Evolutionary conservation across 352 stramenopile species (phyloP).

Genomic region (Globisporangium abappressorium): DNA sequence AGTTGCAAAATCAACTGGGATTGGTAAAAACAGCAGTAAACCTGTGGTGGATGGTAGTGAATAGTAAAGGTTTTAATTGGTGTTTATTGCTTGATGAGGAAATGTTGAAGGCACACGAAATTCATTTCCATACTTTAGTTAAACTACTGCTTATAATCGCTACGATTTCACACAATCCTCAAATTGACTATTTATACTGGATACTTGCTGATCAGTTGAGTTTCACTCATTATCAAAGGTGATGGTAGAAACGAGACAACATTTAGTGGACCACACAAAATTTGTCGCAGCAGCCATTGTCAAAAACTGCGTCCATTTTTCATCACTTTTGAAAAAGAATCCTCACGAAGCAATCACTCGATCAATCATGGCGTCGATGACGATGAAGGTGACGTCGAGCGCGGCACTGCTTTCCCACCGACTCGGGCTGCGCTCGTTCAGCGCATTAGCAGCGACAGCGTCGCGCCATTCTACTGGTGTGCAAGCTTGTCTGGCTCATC

Average conservation of each 20-base stretch:
- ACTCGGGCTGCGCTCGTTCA: neutral
- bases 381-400: neutral
- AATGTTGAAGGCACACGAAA: neutral
- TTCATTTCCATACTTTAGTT: neutral
- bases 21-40: neutral
- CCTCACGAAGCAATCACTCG: neutral
- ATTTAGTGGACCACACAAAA: neutral
- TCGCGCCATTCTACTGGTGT: neutral
- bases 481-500: neutral
- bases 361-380: neutral
- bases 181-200: neutral
- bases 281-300: constrained; percentile 1
- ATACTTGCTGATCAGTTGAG: neutral
- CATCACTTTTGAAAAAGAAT: constrained; percentile 1
- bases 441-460: neutral
- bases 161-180: neutral
- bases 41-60: neutral
- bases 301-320: neutral
- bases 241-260: neutral
- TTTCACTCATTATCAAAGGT: neutral
- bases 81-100: neutral
- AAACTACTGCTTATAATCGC: neutral
- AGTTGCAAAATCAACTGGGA: neutral
- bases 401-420: constrained; percentile 4
- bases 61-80: neutral